These are phyloP conservation scores for Rosa rugosa DNA, from an alignment of 306 rosid species.

Conservation along the genomic window DNA sequence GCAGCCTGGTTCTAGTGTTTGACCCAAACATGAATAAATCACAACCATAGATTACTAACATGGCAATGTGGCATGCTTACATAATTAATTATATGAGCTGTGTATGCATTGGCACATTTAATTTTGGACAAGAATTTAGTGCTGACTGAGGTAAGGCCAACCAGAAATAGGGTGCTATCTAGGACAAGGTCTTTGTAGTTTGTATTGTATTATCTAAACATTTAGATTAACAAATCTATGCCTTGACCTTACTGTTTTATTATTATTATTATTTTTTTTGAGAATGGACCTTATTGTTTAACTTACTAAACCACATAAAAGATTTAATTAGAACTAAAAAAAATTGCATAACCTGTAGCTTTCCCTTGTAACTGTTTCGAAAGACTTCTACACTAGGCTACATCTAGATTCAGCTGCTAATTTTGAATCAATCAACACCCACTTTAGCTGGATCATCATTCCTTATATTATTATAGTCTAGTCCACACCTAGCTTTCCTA, in stretches of 20 bases:
- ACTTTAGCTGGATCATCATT: background rate
- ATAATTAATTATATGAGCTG: background rate
- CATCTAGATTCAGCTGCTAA: background rate
- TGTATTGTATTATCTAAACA: background rate
- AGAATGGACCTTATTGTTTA: background rate
- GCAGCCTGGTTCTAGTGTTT: background rate
- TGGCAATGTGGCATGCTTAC: background rate
- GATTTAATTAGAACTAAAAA: background rate
- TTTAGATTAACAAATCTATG: background rate
- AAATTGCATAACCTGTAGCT: constrained; percentile 4
- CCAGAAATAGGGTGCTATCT: background rate
- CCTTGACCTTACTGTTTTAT: background rate
- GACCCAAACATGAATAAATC: background rate
- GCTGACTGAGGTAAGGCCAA: constrained; percentile 9
- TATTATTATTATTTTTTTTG: no score
- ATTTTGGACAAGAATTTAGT: background rate
- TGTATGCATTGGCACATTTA: constrained; percentile 1
- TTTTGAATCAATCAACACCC: constrained; percentile 5
- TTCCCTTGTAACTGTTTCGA: background rate
- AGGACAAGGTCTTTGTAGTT: background rate
- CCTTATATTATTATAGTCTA: background rate
- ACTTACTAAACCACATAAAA: background rate
- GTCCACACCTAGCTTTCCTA: background rate
- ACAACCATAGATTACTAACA: background rate
- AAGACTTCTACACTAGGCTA: background rate